Evolutionary conservation across 768 basidiomycete genomes (phyloP), one percentile per base, ranked within the genome.

Genomic region (Rhodotorula babjevae): DNA sequence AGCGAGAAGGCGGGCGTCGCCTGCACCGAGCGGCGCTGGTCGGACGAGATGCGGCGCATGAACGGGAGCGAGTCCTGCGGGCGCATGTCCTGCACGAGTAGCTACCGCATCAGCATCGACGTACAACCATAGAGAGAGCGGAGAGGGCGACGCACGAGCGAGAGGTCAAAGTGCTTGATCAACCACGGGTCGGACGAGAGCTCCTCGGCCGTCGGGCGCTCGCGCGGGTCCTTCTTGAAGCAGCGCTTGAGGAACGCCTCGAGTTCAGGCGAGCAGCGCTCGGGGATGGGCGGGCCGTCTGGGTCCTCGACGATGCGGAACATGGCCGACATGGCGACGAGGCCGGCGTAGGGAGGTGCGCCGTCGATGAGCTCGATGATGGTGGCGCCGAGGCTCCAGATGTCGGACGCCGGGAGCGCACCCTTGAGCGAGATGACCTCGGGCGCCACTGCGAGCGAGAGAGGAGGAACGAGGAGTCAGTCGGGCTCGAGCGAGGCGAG

Each of bases 341-440:
- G 88, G 49, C 97, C 92, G 31, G 88, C 87, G 79, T 95, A 98
- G 2, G 95, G 95, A 7, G 95, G 95, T 44, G 87, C 84, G 3
- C 95, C 95, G 12, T 93, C 95, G 74, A 97, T 83, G 36, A 99
- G 85, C 82, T 99, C 95, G 77, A 95, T 88, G 76, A 97, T 88
- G 8, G 95, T 97, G 79, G 94, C 96, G 2, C 88, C 95, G 74
- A 99, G 82, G 0, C 93, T 95, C 93, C 93, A 96, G 46, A 96
- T 94, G 79, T 96, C 93, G 40, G 91, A 89, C 77, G 93, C 93
- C 0, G 89, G 85, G n/a, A 91, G 90, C 15, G 95, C 91, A 8
- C 94, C 94, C 80, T 93, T 90, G 67, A 98, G 86, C 80, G 93
- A 89, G 73, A 99, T 98, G 63, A 97, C 91, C 81, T 99, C 95